Evolutionary conservation across 495 filamentous ascomycete species (phyloP).

Genomic region (Aspergillus incahuasiensis): DNA sequence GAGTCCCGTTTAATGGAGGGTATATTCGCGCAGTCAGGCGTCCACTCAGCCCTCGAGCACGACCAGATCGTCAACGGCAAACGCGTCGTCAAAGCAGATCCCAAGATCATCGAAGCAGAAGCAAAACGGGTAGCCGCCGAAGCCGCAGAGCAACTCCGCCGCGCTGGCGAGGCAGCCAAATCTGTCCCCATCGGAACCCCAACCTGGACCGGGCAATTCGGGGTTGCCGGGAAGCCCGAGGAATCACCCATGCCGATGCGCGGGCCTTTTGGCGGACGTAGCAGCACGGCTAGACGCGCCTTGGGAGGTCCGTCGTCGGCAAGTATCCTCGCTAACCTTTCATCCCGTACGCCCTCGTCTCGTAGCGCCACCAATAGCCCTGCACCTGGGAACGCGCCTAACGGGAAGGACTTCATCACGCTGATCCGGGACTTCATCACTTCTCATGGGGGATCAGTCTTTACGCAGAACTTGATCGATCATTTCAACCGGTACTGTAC

Average conservation of each 20-base stretch:
- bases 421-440: slow-evolving; percentile 72
- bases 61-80: slow-evolving; percentile 77
- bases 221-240: slow-evolving; percentile 60
- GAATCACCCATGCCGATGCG: slow-evolving; percentile 17
- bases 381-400: slow-evolving; percentile 23
- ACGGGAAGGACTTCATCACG: slow-evolving; percentile 56
- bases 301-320: slow-evolving; percentile 49
- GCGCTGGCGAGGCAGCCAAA: slow-evolving; percentile 65
- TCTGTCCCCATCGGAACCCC: slow-evolving; percentile 74
- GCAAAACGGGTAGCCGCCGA: slow-evolving; percentile 72
- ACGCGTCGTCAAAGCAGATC: slow-evolving; percentile 59
- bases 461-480: slow-evolving; percentile 72
- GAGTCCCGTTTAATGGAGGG: slow-evolving; percentile 74
- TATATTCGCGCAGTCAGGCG: slow-evolving; percentile 77
- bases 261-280: slow-evolving; percentile 19
- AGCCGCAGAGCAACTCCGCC: slow-evolving; percentile 68
- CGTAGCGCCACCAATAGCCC: slow-evolving; percentile 30
- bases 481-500: slow-evolving; percentile 67
- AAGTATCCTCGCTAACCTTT: slow-evolving; percentile 56
- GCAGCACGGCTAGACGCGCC: slow-evolving; percentile 32
- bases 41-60: slow-evolving; percentile 82
- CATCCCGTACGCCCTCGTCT: slow-evolving; percentile 28
- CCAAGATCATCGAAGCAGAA: slow-evolving; percentile 71
- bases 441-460: slow-evolving; percentile 64
- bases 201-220: slow-evolving; percentile 88